Evolutionary conservation across 2,329 filamentous ascomycete species (phyloP).

Genomic region (Cladosporium sp.): DNA sequence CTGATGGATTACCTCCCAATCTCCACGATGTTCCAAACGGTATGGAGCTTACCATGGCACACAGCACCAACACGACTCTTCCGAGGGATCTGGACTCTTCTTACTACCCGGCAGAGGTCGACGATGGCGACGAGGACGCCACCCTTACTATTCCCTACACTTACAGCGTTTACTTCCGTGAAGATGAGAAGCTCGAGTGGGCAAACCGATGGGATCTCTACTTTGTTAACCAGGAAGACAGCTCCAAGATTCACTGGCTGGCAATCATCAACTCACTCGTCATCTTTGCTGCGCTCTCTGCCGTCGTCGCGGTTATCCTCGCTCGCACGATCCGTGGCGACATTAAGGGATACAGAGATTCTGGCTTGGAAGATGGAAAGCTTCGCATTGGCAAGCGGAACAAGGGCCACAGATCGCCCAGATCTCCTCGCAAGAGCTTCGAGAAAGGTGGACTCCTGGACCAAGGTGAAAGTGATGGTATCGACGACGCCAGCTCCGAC

Average conservation of each 20-base stretch:
- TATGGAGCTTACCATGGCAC: constrained; percentile 65
- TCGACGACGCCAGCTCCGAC: constrained; percentile 60
- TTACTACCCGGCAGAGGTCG: constrained; percentile 52
- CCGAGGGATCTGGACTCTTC: constrained; percentile 54
- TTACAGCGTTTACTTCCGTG: constrained; percentile 86
- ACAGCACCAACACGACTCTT: constrained; percentile 53
- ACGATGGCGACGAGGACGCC: constrained; percentile 58
- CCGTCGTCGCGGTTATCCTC: constrained; percentile 76
- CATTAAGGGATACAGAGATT: constrained; percentile 69
- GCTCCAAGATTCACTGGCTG: constrained; percentile 78
- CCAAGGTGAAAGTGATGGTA: constrained; percentile 37
- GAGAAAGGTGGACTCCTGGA: constrained; percentile 43
- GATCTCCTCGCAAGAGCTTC: constrained; percentile 45
- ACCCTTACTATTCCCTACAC: constrained; percentile 75
- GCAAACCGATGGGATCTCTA: constrained; percentile 82
- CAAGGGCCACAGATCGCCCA: constrained; percentile 41
- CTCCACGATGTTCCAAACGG: constrained; percentile 59
- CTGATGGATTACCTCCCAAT: constrained; percentile 64
- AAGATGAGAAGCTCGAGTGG: constrained; percentile 79
- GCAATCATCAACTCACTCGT: constrained; percentile 84
- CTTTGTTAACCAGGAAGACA: constrained; percentile 82
- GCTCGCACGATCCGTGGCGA: constrained; percentile 74
- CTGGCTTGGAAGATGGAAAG: constrained; percentile 63
- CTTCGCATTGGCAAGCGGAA: constrained; percentile 47
- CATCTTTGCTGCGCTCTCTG: constrained; percentile 74